Conservation (phyloP, 495 filamentous ascomycete genomes). For the Polyplosphaeria fusca region DNA sequence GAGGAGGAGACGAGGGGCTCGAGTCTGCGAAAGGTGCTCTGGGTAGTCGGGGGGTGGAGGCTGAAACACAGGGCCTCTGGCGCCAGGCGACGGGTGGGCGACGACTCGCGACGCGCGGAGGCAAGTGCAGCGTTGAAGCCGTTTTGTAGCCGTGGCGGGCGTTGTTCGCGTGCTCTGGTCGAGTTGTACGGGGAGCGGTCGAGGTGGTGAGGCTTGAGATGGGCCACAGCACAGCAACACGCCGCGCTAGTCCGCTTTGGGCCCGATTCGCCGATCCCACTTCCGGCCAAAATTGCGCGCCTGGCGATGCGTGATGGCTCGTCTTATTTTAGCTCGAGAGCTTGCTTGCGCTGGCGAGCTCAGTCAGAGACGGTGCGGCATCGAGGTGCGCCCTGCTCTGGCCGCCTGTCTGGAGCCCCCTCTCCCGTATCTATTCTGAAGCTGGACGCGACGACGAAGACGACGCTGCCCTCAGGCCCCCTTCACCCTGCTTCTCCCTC, state of each 20-base stretch:
- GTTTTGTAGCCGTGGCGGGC: not conserved
- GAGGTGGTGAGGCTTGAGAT: not conserved
- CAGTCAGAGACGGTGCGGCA: too few relatives aligned
- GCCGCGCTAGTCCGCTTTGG: not conserved
- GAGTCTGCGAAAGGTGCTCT: slow-evolving; percentile 10
- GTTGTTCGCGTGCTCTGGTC: not conserved
- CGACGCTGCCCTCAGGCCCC: too few relatives aligned
- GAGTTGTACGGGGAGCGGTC: not conserved
- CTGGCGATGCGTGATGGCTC: too few relatives aligned
- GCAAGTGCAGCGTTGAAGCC: not conserved
- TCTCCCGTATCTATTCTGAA: too few relatives aligned
- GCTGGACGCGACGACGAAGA: too few relatives aligned
- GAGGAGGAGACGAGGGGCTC: slow-evolving; percentile 22
- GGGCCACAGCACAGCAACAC: not conserved
- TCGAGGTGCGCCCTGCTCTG: too few relatives aligned
- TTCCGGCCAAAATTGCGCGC: too few relatives aligned
- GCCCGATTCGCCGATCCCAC: not conserved
- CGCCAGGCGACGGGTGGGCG: slow-evolving; percentile 5
- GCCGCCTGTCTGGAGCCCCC: too few relatives aligned
- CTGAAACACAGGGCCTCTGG: slow-evolving; percentile 26
- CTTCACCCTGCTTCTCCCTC: too few relatives aligned
- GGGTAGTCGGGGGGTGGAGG: slow-evolving; percentile 6
- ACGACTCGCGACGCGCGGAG: slow-evolving; percentile 4
- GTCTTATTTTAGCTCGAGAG: too few relatives aligned
- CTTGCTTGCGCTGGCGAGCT: too few relatives aligned